Conservation (phyloP, 768 basidiomycete species). For the Tylopilus rubrobrunneus region DNA sequence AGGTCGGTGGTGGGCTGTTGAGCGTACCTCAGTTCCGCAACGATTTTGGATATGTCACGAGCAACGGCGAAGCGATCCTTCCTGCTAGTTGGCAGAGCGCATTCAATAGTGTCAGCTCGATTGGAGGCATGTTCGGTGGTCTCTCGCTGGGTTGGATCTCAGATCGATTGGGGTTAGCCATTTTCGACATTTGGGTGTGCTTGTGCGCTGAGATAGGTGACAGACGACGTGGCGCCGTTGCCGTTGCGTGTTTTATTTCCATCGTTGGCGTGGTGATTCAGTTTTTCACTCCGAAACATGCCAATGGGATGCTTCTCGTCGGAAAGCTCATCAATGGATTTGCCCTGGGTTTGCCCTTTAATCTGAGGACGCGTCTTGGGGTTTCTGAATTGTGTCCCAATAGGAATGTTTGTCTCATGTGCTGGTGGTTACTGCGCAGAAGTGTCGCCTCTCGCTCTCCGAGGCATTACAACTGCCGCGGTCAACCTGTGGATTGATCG, state of each 20-base stretch:
- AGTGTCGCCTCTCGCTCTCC: slow-evolving; percentile 26
- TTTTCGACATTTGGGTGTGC: background rate
- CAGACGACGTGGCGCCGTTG: slow-evolving; percentile 25
- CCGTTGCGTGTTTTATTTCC: slow-evolving; percentile 19
- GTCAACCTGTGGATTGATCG: slow-evolving; percentile 26
- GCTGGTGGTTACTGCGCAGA: slow-evolving; percentile 26
- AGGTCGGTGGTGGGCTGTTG: slow-evolving; percentile 21
- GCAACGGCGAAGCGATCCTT: slow-evolving; percentile 6
- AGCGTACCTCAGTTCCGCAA: slow-evolving; percentile 22
- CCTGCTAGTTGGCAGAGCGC: slow-evolving; percentile 29
- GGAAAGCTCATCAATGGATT: slow-evolving; percentile 27
- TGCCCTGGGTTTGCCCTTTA: slow-evolving; percentile 16
- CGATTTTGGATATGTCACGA: slow-evolving; percentile 21
- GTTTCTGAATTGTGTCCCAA: background rate
- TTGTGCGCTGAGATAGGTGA: background rate
- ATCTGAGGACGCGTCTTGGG: too few relatives aligned
- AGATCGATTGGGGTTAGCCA: slow-evolving; percentile 17
- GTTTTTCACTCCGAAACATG: slow-evolving; percentile 21
- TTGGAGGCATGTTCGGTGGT: slow-evolving; percentile 27
- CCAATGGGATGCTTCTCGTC: slow-evolving; percentile 22
- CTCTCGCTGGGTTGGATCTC: slow-evolving; percentile 22
- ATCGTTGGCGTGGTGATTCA: slow-evolving; percentile 23
- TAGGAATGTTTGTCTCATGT: slow-evolving; percentile 25
- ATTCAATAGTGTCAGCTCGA: slow-evolving; percentile 22
- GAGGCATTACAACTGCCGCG: slow-evolving; percentile 23